Conservation (phyloP, 2,329 filamentous ascomycete species). For the Myriosclerotinia scirpicola region DNA sequence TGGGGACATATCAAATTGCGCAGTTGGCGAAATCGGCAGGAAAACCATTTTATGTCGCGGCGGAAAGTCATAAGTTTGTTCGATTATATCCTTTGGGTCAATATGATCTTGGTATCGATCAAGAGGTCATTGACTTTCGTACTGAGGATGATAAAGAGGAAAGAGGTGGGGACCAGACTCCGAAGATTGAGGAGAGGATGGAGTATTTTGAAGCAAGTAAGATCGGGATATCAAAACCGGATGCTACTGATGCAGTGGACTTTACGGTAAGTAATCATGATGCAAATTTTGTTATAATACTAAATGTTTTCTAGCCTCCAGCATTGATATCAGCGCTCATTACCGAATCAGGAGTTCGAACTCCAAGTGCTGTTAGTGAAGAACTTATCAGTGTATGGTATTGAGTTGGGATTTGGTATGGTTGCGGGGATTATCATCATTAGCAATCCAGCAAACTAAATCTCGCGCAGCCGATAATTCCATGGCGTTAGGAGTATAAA, state of each 20-base stretch:
- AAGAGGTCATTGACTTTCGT: conserved; percentile 73
- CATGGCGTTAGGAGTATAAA: conserved; percentile 18
- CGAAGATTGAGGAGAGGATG: conserved; percentile 29
- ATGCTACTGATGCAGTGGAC: conserved; percentile 57
- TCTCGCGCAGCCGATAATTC: background rate
- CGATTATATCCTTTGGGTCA: conserved; percentile 81
- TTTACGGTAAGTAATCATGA: conserved; percentile 56
- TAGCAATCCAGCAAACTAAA: background rate
- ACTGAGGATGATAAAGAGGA: conserved; percentile 50
- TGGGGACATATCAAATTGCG: conserved; percentile 85
- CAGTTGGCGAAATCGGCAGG: conserved; percentile 67
- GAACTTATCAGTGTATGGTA: conserved; percentile 55
- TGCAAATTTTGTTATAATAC: conserved; percentile 16
- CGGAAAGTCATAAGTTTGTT: conserved; percentile 96
- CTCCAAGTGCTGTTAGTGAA: conserved; percentile 68
- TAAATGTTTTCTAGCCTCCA: conserved; percentile 54
- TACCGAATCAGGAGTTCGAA: conserved; percentile 71
- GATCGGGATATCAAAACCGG: conserved; percentile 32
- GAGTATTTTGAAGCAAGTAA: conserved; percentile 35
- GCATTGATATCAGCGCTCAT: conserved; percentile 70
- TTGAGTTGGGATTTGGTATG: conserved; percentile 26
- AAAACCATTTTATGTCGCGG: conserved; percentile 83
- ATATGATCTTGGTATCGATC: conserved; percentile 76
- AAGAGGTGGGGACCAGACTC: conserved; percentile 31
- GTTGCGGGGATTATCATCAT: background rate